Conservation (phyloP, 495 filamentous ascomycete species). For the Corynascus novoguineensis region DNA sequence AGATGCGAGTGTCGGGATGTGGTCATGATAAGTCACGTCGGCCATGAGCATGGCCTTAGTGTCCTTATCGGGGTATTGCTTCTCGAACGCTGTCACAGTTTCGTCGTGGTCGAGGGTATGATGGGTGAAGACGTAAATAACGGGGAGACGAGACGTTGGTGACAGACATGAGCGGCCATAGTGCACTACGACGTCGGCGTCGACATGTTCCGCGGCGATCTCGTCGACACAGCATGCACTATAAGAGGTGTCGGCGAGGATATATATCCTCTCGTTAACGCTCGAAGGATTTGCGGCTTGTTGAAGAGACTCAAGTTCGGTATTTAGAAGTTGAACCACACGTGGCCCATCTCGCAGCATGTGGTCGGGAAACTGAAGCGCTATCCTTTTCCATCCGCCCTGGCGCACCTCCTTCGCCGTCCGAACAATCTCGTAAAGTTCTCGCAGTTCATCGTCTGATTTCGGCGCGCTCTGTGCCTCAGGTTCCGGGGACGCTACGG, state of each 20-base stretch:
- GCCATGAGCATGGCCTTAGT: constrained; percentile 77
- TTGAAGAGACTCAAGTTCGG: constrained; percentile 43
- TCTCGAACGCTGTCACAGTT: constrained; percentile 58
- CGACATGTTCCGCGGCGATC: constrained; percentile 88
- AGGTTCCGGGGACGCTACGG: constrained; percentile 30
- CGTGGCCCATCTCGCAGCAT: constrained; percentile 82
- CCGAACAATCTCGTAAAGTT: constrained; percentile 80
- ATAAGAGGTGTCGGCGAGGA: constrained; percentile 94
- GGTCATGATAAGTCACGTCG: constrained; percentile 76
- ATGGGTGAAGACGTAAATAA: constrained; percentile 86
- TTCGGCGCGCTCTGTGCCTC: constrained; percentile 37
- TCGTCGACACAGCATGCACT: constrained; percentile 97
- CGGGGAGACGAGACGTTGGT: constrained; percentile 80
- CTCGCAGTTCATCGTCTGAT: constrained; percentile 64
- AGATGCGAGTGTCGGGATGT: constrained; percentile 52
- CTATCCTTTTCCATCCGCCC: constrained; percentile 68
- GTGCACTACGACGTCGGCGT: constrained; percentile 88
- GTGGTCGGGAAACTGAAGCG: constrained; percentile 88
- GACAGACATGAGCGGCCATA: constrained; percentile 91
- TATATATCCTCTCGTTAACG: constrained; percentile 55
- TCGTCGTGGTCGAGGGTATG: constrained; percentile 55
- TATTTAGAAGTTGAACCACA: constrained; percentile 63
- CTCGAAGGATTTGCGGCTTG: constrained; percentile 12
- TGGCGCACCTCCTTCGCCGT: constrained; percentile 69
- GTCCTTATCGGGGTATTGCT: constrained; percentile 56